phyloP scores from a whole-genome alignment of 1,139 yeast species.

The Ogataea hybrid region DNA sequence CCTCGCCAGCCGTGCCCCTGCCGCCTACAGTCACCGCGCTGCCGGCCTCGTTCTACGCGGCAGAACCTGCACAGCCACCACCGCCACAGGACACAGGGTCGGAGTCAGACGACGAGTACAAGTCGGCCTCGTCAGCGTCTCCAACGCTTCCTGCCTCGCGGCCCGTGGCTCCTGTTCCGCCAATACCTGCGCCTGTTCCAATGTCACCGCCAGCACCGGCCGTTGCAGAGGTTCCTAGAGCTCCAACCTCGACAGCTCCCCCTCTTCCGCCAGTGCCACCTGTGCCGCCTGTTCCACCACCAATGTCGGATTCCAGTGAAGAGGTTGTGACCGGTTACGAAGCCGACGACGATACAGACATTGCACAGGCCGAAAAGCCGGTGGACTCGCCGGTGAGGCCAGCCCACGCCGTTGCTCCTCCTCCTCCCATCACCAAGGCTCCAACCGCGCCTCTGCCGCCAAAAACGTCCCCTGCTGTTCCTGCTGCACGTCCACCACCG shows the following conservation, averaged over 20 bases:
- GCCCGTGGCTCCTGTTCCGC: not conserved
- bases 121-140: not conserved
- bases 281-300: conserved; percentile 11
- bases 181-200: not conserved
- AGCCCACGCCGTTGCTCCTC: too few species aligned
- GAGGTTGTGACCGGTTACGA: conserved; percentile 43
- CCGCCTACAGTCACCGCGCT: not conserved
- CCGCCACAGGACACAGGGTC: not conserved
- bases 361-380: too few species aligned
- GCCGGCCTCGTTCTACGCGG: not conserved
- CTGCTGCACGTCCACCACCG: too few species aligned
- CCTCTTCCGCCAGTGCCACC: conserved; percentile 6
- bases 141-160: not conserved
- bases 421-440: too few species aligned
- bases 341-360: conserved; percentile 49
- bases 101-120: not conserved
- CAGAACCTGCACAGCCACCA: not conserved
- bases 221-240: not conserved
- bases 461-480: too few species aligned
- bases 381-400: too few species aligned
- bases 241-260: conserved; percentile 12
- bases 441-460: too few species aligned
- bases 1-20: not conserved
- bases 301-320: conserved; percentile 15
- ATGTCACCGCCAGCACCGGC: conserved; percentile 6